These are phyloP conservation scores for Ramaria sp. DNA, from an alignment of 768 basidiomycete genomes.

Conservation along the genomic window DNA sequence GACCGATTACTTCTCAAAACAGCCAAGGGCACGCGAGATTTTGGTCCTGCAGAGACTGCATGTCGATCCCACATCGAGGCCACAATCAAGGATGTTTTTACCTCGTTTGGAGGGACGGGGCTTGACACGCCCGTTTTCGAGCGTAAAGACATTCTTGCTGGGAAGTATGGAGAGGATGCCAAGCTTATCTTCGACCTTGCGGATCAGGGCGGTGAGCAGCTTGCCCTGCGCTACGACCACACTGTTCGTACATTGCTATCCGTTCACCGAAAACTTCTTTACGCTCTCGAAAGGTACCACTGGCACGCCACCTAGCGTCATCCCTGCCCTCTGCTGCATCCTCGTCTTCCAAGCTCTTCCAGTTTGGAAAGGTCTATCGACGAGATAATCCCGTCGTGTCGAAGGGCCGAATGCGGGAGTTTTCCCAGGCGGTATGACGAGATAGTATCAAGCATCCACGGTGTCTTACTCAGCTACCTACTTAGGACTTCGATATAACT, in stretches of 20 bases:
- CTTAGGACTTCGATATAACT: conserved; percentile 88
- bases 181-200: conserved; percentile 96
- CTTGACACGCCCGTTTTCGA: conserved; percentile 99
- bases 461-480: background rate
- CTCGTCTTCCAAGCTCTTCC: conserved; percentile 80
- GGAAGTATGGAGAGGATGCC: conserved; percentile 95
- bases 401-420: conserved; percentile 98
- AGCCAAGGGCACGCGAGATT: conserved; percentile 96
- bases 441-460: background rate
- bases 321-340: conserved; percentile 76
- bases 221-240: conserved; percentile 90
- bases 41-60: conserved; percentile 85
- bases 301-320: conserved; percentile 80
- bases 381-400: conserved; percentile 95
- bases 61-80: conserved; percentile 85
- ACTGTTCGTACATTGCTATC: conserved; percentile 39
- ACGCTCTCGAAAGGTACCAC: conserved; percentile 70
- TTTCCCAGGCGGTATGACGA: conserved; percentile 79
- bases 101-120: conserved; percentile 78
- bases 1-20: conserved; percentile 79
- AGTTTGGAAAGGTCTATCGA: conserved; percentile 97
- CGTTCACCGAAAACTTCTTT: too few species aligned
- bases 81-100: conserved; percentile 80
- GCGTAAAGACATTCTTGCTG: conserved; percentile 89
- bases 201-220: conserved; percentile 96